A percentile compares a stretch with the other conserved stretches of the same genome.
These are phyloP conservation scores for Fraxinus americana DNA, from an alignment of 257 asterid genomes.

Conservation along the genomic window DNA sequence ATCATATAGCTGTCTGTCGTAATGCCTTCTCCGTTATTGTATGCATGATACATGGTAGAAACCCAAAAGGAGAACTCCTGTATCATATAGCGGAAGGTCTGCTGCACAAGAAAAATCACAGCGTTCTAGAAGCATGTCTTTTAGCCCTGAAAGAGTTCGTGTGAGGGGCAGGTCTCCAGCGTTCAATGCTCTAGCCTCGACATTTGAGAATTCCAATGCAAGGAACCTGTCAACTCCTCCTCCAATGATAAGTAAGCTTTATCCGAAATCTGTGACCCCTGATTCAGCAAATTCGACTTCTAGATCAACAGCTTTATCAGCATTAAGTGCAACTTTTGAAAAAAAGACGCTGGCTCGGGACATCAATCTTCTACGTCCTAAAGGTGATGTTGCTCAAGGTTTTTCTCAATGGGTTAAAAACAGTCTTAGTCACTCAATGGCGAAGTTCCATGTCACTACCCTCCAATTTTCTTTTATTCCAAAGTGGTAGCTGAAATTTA, in stretches of 20 bases:
- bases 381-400: conserved; percentile 48
- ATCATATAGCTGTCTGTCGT: background rate
- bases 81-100: conserved; percentile 77
- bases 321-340: conserved; percentile 66
- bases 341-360: conserved; percentile 66
- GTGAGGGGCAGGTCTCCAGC: conserved; percentile 99
- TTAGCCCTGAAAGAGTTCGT: conserved; percentile 98
- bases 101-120: conserved; percentile 84
- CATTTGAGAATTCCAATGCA: conserved; percentile 71
- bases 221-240: conserved; percentile 97
- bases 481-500: background rate
- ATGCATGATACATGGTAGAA: conserved; percentile 50
- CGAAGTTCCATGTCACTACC: background rate
- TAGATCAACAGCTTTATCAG: conserved; percentile 72
- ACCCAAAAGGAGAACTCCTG: conserved; percentile 82
- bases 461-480: background rate
- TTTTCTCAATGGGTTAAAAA: background rate
- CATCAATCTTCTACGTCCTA: conserved; percentile 56
- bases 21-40: conserved; percentile 5
- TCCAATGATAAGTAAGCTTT: conserved; percentile 76
- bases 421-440: background rate
- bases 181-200: conserved; percentile 94
- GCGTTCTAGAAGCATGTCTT: conserved; percentile 96
- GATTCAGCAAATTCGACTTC: conserved; percentile 57
- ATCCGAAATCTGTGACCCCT: conserved; percentile 85